Evolutionary conservation across 1,139 yeast genomes (phyloP).

Genomic region (Protomyces inouyei): DNA sequence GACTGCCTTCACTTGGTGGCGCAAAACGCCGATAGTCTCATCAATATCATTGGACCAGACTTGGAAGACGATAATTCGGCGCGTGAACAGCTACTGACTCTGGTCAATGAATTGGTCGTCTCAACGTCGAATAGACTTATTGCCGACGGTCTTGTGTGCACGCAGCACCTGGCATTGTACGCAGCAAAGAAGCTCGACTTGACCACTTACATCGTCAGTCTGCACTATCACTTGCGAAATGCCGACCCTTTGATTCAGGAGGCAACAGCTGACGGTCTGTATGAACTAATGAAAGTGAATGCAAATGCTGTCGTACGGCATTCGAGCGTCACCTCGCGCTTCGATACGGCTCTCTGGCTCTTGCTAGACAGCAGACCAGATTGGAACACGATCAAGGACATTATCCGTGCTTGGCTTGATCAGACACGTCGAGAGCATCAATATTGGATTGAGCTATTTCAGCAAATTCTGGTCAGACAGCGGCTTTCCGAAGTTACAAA

Average conservation of each 20-base stretch:
- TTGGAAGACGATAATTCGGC: constrained; percentile 39
- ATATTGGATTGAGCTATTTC: constrained; percentile 42
- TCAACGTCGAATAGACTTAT: constrained; percentile 35
- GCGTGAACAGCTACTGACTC: constrained; percentile 36
- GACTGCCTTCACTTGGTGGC: constrained; percentile 45
- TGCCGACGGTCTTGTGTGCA: constrained; percentile 40
- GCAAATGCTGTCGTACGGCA: constrained; percentile 35
- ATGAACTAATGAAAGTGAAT: constrained; percentile 40
- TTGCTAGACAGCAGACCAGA: constrained; percentile 39
- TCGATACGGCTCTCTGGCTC: constrained; percentile 41
- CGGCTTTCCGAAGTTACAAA: constrained; percentile 33
- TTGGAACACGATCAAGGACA: constrained; percentile 21
- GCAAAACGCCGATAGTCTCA: constrained; percentile 44
- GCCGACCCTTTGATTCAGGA: constrained; percentile 37
- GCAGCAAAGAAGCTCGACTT: constrained; percentile 37
- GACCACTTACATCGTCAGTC: constrained; percentile 36
- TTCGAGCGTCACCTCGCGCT: constrained; percentile 28
- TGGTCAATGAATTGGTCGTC: constrained; percentile 34
- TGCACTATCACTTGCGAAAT: constrained; percentile 36
- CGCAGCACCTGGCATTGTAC: constrained; percentile 37
- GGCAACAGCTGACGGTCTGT: constrained; percentile 41
- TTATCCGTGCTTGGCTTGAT: constrained; percentile 19
- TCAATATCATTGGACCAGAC: constrained; percentile 52
- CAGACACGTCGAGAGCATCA: constrained; percentile 28
- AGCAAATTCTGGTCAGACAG: constrained; percentile 38